These are phyloP conservation scores for Wickerhamomyces sp. DNA, from an alignment of 1,139 yeast genomes.

Conservation along the genomic window DNA sequence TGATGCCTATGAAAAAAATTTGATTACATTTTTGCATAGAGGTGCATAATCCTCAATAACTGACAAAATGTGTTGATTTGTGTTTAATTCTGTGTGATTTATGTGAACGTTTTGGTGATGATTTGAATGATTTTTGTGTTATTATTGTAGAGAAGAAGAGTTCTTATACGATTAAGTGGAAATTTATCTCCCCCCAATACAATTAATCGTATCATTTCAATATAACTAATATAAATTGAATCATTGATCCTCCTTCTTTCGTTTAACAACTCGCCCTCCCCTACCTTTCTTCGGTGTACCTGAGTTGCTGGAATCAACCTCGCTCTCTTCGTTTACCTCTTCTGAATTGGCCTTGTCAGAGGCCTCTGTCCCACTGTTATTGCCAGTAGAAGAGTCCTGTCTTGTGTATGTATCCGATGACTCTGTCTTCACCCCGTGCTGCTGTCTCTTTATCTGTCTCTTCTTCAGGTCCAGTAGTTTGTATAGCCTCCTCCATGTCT, in stretches of 20 bases:
- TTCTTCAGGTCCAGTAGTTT: conserved; percentile 19
- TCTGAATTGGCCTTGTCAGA: neutral
- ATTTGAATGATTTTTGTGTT: neutral
- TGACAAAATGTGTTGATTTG: neutral
- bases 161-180: too few species aligned
- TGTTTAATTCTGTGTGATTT: neutral
- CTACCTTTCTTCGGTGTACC: neutral
- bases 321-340: conserved; percentile 1
- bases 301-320: neutral
- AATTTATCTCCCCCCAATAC: too few species aligned
- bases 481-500: conserved; percentile 16
- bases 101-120: neutral
- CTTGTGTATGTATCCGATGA: neutral
- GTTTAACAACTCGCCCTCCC: neutral
- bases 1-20: too few species aligned
- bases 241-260: neutral
- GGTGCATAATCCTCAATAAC: neutral
- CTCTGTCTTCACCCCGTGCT: neutral
- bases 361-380: neutral
- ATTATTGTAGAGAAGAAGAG: too few species aligned
- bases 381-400: neutral
- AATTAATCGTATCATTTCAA: too few species aligned
- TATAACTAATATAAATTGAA: too few species aligned
- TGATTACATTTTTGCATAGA: neutral
- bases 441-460: conserved; percentile 19